Evolutionary conservation across 1,139 yeast species (phyloP), one percentile per base, ranked within the genome.

Genomic region (Nakaseomyces sp.): DNA sequence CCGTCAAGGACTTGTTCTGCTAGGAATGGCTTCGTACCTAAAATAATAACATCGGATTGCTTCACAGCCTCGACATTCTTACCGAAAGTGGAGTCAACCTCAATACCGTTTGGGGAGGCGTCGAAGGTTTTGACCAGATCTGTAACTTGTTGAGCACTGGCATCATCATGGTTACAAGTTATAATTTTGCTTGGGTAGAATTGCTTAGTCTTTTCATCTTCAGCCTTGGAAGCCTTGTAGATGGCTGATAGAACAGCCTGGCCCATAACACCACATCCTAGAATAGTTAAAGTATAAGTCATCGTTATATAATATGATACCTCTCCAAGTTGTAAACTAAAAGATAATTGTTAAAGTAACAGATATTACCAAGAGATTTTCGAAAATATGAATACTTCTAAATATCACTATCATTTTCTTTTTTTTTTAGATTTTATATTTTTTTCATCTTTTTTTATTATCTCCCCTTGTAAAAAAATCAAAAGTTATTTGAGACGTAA

Each of bases 211-310:
- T 55, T 48, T 56, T 71, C 56, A 66, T 57, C 52, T 13, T 56
- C 55, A 20, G 60, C 57, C 38, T 58, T 63, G 39, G 69, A 66
- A n/a, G 70, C 66, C 39, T 69, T 67, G 47, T 76, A 72, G 43
- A 89, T 82, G 17, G 97, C 95, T 13, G 87, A 74, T 33, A 85
- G 74, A 40, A 91, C 87, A n/a, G 98, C 96, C 26, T 93, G 83
- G 47, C 98, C 97, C 91, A 91, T 86, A 45, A 86, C 89, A 46
- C 99, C 99, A 56, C 95, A 79, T 37, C 96, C 99, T 46, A 91
- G 72, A 22, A 91, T 81, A 15, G 93, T 75, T 45, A 91, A 69
- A 3, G 91, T 83, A 53, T 65, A 66, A 44, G 53, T 54, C 59
- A 35, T 35, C 13, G 24, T 26, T 26, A 5, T n/a, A 26, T 6